These are phyloP conservation scores for Xerocomellus dryophilus DNA, from an alignment of 768 basidiomycete species.

Conservation along the genomic window DNA sequence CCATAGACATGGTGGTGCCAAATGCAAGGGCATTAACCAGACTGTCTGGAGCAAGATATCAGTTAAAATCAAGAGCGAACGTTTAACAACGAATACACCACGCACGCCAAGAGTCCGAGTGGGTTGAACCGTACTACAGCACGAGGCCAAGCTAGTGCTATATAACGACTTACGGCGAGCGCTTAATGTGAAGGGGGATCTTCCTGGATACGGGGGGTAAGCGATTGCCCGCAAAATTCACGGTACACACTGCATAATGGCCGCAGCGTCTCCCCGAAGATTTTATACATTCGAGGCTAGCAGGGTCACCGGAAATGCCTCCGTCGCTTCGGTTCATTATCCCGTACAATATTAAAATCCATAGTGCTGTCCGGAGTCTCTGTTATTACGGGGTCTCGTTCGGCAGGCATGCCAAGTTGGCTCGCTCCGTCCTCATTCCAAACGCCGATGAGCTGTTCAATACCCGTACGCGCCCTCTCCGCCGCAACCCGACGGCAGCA, in stretches of 20 bases:
- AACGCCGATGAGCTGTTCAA: slow-evolving; percentile 13
- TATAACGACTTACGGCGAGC: slow-evolving; percentile 13
- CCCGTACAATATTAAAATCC: neutral
- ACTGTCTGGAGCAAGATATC: slow-evolving; percentile 15
- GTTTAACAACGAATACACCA: slow-evolving; percentile 16
- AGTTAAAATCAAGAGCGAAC: slow-evolving; percentile 7
- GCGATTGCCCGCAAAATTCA: slow-evolving; percentile 22
- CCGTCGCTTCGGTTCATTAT: slow-evolving; percentile 17
- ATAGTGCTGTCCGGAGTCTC: slow-evolving; percentile 23
- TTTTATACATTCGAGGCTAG: slow-evolving; percentile 14
- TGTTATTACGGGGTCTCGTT: slow-evolving; percentile 18
- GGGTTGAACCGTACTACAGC: slow-evolving; percentile 6
- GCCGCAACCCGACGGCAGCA: neutral
- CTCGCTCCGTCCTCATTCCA: slow-evolving; percentile 9
- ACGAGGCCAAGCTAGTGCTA: slow-evolving; percentile 9
- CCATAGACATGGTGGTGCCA: slow-evolving; percentile 22
- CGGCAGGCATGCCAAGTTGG: neutral
- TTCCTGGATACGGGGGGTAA: slow-evolving; percentile 13
- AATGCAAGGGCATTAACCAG: slow-evolving; percentile 25
- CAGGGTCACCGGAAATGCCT: slow-evolving; percentile 22
- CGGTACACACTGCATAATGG: slow-evolving; percentile 14
- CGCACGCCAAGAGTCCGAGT: slow-evolving; percentile 16
- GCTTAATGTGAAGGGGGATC: slow-evolving; percentile 6
- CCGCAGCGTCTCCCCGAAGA: slow-evolving; percentile 18
- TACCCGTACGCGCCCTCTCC: slow-evolving; percentile 10